Evolutionary conservation across 1,284 basidiomycete species (phyloP).

Genomic region (Schizophyllum amplum): DNA sequence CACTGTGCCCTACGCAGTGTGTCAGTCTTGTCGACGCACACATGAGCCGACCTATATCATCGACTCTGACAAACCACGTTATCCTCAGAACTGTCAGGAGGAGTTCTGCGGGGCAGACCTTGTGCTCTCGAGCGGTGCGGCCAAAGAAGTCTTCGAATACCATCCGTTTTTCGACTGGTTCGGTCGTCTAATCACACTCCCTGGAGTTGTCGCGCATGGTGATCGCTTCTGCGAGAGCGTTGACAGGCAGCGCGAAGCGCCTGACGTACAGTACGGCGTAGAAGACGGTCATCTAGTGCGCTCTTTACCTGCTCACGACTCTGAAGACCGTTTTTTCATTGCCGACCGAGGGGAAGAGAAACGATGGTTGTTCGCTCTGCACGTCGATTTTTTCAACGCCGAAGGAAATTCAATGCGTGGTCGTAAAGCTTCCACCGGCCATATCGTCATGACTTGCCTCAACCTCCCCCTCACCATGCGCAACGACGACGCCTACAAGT

Average conservation of each 20-base stretch:
- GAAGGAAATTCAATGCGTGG: slow-evolving; percentile 4
- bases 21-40: too few species aligned
- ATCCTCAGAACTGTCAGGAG: too few species aligned
- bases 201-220: slow-evolving; percentile 2
- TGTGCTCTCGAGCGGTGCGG: too few species aligned
- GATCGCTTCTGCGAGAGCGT: slow-evolving; percentile 6
- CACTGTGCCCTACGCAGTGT: too few species aligned
- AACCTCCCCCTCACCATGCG: slow-evolving; percentile 6
- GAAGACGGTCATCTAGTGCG: too few species aligned
- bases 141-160: too few species aligned
- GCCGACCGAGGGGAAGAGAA: slow-evolving; percentile 4
- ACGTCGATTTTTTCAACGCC: slow-evolving; percentile 9
- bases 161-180: slow-evolving; percentile 5
- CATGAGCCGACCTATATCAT: too few species aligned
- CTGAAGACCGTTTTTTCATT: slow-evolving; percentile 1
- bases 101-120: too few species aligned
- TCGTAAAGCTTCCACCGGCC: slow-evolving; percentile 3
- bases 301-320: background rate
- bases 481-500: slow-evolving; percentile 5
- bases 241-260: background rate
- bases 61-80: too few species aligned
- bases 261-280: background rate
- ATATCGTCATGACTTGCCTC: slow-evolving; percentile 2
- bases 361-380: slow-evolving; percentile 7
- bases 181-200: slow-evolving; percentile 2